Evolutionary conservation across 2,329 filamentous ascomycete species (phyloP), one percentile per base, ranked within the genome.

Genomic region (Myriosclerotinia duriaeana): DNA sequence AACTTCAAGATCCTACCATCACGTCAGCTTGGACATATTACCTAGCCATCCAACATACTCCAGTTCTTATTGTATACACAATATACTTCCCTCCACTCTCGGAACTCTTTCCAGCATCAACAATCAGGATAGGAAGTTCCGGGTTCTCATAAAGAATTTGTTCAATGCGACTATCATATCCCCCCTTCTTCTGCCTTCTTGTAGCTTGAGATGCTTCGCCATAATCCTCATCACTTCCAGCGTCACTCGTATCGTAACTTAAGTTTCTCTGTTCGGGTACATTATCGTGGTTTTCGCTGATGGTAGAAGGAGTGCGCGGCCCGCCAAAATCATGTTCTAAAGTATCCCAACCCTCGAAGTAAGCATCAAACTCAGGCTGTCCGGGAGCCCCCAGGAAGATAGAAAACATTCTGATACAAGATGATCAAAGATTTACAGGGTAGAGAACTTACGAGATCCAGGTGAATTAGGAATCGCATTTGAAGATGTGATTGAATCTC

Each of bases 61-160:
- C 94, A 52, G 95, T 98, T 71, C 92, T 87, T 75, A 99, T 98
- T 14, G 94, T 97, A 79, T 99, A 99, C 46, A 96, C 93, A 74
- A 99, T 99, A 76, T 92, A 97, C 79, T 92, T 89, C 20, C 93
- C 93, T 65, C 93, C 93, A 71, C 91, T 93, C 78, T 98, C 94
- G 69, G 89, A 80, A 78, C 94, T 97, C 85, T 99, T 99, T 67
- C 95, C 95, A 4, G 96, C 95, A 76, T 97, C 91, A 1, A 91
- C 94, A 73, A 99, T 99, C 68, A 96, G 78, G 71, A 99, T 96
- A 68, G 92, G 89, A 72, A 96, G 85, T 65, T 94, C 89, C 0
- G 93, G 93, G 71, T 97, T 92, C 80, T 99, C 95, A 77, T 97
- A 96, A 56, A 99, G 87, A 68, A 97, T 94, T 82, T 99, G 95